Conservation (phyloP, 805 yeast species). For the Clavispora vitiphila region DNA sequence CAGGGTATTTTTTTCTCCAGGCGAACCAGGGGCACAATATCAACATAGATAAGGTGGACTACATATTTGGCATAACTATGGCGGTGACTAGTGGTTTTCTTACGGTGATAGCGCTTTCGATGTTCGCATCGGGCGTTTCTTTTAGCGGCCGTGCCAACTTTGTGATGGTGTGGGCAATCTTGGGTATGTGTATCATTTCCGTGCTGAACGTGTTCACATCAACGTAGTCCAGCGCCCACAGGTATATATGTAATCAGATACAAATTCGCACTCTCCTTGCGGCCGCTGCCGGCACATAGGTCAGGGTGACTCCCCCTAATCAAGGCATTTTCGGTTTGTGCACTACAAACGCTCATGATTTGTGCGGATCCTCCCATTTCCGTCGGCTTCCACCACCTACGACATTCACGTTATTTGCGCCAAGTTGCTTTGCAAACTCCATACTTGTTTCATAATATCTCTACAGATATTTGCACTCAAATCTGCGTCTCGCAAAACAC, state of each 20-base stretch:
- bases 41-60: slow-evolving; percentile 24
- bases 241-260: too few species aligned
- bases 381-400: background rate
- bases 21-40: slow-evolving; percentile 30
- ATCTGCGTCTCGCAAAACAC: background rate
- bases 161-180: slow-evolving; percentile 54
- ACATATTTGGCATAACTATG: slow-evolving; percentile 57
- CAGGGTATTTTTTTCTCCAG: slow-evolving; percentile 51
- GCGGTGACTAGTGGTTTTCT: slow-evolving; percentile 81
- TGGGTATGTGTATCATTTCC: slow-evolving; percentile 57
- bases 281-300: background rate
- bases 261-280: too few species aligned
- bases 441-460: background rate
- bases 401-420: background rate
- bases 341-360: background rate
- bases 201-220: slow-evolving; percentile 25
- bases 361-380: background rate
- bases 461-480: background rate
- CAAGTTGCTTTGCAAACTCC: background rate
- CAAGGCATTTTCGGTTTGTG: background rate
- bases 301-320: background rate
- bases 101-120: slow-evolving; percentile 73
- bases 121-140: slow-evolving; percentile 77
- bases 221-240: background rate
- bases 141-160: slow-evolving; percentile 59